These are phyloP conservation scores for Blastobotrys peoriensis DNA, from an alignment of 805 yeast species.

Conservation along the genomic window DNA sequence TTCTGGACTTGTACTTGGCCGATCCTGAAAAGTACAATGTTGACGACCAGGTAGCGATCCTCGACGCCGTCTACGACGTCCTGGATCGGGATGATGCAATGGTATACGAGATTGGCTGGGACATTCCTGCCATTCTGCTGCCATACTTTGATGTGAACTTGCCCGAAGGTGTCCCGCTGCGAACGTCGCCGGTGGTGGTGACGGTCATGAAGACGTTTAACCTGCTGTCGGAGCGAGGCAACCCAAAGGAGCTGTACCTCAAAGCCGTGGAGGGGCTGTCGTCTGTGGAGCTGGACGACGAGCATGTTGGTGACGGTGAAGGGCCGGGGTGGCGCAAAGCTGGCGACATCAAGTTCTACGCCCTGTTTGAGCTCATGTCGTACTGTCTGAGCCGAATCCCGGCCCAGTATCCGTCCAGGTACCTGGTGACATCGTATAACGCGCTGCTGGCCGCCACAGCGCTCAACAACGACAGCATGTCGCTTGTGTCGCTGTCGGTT, in stretches of 20 bases:
- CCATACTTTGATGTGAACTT: slow-evolving; percentile 38
- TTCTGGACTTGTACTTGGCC: slow-evolving; percentile 55
- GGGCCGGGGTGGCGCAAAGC: neutral
- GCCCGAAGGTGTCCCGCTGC: slow-evolving; percentile 5
- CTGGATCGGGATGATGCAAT: slow-evolving; percentile 44
- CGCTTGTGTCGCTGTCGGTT: slow-evolving; percentile 33
- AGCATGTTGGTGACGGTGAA: slow-evolving; percentile 20
- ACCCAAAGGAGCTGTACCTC: slow-evolving; percentile 73
- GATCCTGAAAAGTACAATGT: slow-evolving; percentile 42
- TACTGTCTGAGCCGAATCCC: slow-evolving; percentile 54
- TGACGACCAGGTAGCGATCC: slow-evolving; percentile 46
- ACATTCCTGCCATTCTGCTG: slow-evolving; percentile 65
- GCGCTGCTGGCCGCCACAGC: slow-evolving; percentile 50
- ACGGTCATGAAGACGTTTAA: slow-evolving; percentile 49
- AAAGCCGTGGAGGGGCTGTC: slow-evolving; percentile 61
- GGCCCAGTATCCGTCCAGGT: slow-evolving; percentile 74
- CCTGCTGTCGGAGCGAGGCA: slow-evolving; percentile 60
- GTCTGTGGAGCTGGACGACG: slow-evolving; percentile 8
- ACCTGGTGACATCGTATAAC: slow-evolving; percentile 60
- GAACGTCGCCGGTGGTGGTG: slow-evolving; percentile 9
- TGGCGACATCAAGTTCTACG: slow-evolving; percentile 53
- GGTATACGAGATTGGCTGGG: slow-evolving; percentile 80
- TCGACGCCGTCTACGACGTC: slow-evolving; percentile 41
- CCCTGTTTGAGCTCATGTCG: slow-evolving; percentile 57
- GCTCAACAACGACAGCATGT: slow-evolving; percentile 33